These are phyloP conservation scores for Nicotiana benthamiana DNA, from an alignment of 257 asterid species.

Conservation along the genomic window DNA sequence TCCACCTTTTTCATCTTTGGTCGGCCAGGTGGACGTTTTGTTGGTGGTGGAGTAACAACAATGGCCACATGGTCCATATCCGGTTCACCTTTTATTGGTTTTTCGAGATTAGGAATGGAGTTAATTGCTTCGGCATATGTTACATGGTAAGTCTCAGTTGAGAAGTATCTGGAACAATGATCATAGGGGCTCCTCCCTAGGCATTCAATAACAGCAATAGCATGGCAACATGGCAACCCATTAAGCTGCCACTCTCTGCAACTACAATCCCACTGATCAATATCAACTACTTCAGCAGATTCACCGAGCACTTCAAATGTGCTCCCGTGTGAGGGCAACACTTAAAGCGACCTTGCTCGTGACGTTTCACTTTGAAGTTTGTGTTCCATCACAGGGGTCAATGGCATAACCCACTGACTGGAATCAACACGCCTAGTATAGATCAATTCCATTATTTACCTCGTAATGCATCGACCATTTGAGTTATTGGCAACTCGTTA, in stretches of 20 bases:
- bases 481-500: slow-evolving; percentile 91
- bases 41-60: slow-evolving; percentile 86
- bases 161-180: slow-evolving; percentile 68
- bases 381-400: slow-evolving; percentile 80
- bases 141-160: slow-evolving; percentile 48
- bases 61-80: slow-evolving; percentile 22
- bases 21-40: slow-evolving; percentile 85
- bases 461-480: slow-evolving; percentile 88
- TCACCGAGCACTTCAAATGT: slow-evolving; percentile 69
- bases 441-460: slow-evolving; percentile 90
- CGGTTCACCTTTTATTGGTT: slow-evolving; percentile 54
- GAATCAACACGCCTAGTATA: slow-evolving; percentile 72
- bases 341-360: slow-evolving; percentile 49
- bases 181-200: slow-evolving; percentile 62
- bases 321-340: slow-evolving; percentile 41
- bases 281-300: slow-evolving; percentile 51
- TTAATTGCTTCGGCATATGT: slow-evolving; percentile 81
- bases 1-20: slow-evolving; percentile 79
- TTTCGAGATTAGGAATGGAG: slow-evolving; percentile 85
- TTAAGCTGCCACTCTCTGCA: slow-evolving; percentile 89
- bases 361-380: slow-evolving; percentile 63
- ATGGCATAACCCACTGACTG: slow-evolving; percentile 61
- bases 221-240: slow-evolving; percentile 92
- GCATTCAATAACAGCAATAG: slow-evolving; percentile 60
- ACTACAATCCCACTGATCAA: slow-evolving; percentile 78